Conservation (phyloP, 78 protist species). For the Dictyostelium capitatum region DNA sequence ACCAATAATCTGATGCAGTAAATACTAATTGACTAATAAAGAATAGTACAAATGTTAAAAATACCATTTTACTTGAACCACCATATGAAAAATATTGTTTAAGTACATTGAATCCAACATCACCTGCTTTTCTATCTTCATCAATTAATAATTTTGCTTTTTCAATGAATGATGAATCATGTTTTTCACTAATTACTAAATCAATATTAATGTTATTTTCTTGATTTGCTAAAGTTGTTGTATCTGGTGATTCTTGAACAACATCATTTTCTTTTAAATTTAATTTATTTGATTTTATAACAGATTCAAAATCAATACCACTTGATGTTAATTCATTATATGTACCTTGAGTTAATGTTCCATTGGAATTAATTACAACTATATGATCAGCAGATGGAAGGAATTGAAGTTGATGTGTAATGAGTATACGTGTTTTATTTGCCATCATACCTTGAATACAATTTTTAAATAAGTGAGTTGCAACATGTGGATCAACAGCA, state of each 20-base stretch:
- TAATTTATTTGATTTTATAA: constrained; percentile 50
- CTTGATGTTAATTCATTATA: constrained; percentile 55
- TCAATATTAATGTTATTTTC: not conserved
- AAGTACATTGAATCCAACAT: not conserved
- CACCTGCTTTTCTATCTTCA: constrained; percentile 38
- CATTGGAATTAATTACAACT: constrained; percentile 52
- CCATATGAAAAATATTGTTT: constrained; percentile 31
- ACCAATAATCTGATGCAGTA: constrained; percentile 50
- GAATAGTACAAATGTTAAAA: not conserved
- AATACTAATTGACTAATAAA: constrained; percentile 16
- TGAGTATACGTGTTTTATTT: constrained; percentile 86
- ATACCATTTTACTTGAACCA: not conserved
- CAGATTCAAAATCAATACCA: constrained; percentile 78
- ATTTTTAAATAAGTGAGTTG: constrained; percentile 79
- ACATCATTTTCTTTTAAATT: not conserved
- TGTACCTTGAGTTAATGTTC: constrained; percentile 68
- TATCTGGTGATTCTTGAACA: not conserved
- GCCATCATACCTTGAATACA: constrained; percentile 52
- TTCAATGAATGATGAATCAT: not conserved
- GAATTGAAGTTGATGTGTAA: constrained; percentile 88
- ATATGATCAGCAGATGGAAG: constrained; percentile 87
- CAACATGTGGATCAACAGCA: constrained; percentile 95
- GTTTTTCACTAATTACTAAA: not conserved
- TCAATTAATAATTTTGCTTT: constrained; percentile 41
- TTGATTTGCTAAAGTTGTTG: not conserved